Percentiles rank a stretch among this genome's conserved stretches.
Evolutionary conservation across 768 basidiomycete species (phyloP).

Genomic region (Rhodotorula diobovata): DNA sequence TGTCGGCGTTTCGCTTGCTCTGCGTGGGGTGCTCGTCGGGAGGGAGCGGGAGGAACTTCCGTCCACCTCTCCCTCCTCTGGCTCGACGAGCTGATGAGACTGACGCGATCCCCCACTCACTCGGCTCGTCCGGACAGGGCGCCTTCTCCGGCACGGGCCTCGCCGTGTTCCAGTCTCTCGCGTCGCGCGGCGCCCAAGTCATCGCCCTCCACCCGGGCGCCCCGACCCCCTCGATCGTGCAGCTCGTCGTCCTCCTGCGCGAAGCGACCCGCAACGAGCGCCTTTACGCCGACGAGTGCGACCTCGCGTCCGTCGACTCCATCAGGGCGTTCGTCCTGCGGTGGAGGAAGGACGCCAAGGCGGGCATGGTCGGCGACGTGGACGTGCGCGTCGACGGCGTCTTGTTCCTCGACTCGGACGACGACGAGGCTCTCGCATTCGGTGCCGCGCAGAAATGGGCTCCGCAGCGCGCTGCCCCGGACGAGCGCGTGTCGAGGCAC

Average conservation of each 20-base stretch:
- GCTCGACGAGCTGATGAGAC: not conserved
- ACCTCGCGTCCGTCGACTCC: conserved; percentile 63
- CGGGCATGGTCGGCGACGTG: conserved; percentile 37
- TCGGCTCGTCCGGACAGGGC: not conserved
- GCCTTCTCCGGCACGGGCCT: conserved; percentile 49
- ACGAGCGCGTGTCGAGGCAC: not conserved
- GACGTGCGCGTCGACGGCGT: conserved; percentile 70
- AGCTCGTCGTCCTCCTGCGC: conserved; percentile 64
- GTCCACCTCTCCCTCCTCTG: too few species aligned
- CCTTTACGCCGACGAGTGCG: conserved; percentile 74
- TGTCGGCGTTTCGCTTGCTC: not conserved
- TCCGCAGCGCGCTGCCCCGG: not conserved
- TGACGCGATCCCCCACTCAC: not conserved
- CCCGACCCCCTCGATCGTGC: conserved; percentile 54
- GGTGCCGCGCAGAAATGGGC: conserved; percentile 32
- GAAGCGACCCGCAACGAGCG: conserved; percentile 67
- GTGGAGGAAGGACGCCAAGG: conserved; percentile 58
- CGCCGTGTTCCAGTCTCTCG: conserved; percentile 62
- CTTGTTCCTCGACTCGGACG: conserved; percentile 62
- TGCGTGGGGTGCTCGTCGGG: too few species aligned
- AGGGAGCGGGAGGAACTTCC: too few species aligned
- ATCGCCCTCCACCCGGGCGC: conserved; percentile 63
- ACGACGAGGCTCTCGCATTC: conserved; percentile 61
- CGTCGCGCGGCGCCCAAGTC: conserved; percentile 70
- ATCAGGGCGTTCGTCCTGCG: conserved; percentile 60